These are phyloP conservation scores for Psidium guajava DNA, from an alignment of 345 rosid genomes.

Conservation along the genomic window DNA sequence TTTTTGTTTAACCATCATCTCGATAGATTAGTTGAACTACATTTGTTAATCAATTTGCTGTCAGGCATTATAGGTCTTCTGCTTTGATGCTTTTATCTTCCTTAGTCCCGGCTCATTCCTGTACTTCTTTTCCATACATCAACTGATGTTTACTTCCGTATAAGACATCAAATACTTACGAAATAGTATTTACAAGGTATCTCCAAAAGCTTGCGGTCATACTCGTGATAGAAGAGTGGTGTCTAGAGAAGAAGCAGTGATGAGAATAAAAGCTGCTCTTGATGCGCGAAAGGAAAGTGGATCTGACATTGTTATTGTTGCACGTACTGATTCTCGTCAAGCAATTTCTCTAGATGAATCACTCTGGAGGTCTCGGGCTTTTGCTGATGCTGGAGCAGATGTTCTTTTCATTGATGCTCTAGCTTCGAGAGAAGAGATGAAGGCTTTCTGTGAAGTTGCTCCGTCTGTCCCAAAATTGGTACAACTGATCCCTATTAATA, in stretches of 20 bases:
- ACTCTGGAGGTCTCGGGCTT: slow-evolving; percentile 74
- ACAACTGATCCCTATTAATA: neutral
- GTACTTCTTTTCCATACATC: neutral
- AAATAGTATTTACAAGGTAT: slow-evolving; percentile 31
- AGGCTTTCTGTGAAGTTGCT: slow-evolving; percentile 71
- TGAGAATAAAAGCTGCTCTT: slow-evolving; percentile 74
- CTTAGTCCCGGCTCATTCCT: neutral
- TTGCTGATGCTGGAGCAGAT: slow-evolving; percentile 95
- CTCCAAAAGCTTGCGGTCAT: slow-evolving; percentile 77
- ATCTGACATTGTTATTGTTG: slow-evolving; percentile 71
- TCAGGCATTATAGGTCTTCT: neutral
- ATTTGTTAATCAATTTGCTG: neutral
- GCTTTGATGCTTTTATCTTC: neutral
- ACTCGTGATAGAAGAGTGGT: slow-evolving; percentile 60
- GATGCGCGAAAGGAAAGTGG: slow-evolving; percentile 79
- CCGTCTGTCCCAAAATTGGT: slow-evolving; percentile 87
- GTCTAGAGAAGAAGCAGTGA: slow-evolving; percentile 78
- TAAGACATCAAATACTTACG: slow-evolving; percentile 7
- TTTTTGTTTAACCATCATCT: neutral
- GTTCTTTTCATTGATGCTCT: slow-evolving; percentile 73
- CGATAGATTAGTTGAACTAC: neutral
- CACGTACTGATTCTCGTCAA: slow-evolving; percentile 80
- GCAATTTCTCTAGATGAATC: slow-evolving; percentile 74
- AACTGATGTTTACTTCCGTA: neutral
- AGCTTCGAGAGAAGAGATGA: slow-evolving; percentile 85